Evolutionary conservation across 2,329 filamentous ascomycete species (phyloP).

Genomic region (Mycosphaerelloides madeirae): DNA sequence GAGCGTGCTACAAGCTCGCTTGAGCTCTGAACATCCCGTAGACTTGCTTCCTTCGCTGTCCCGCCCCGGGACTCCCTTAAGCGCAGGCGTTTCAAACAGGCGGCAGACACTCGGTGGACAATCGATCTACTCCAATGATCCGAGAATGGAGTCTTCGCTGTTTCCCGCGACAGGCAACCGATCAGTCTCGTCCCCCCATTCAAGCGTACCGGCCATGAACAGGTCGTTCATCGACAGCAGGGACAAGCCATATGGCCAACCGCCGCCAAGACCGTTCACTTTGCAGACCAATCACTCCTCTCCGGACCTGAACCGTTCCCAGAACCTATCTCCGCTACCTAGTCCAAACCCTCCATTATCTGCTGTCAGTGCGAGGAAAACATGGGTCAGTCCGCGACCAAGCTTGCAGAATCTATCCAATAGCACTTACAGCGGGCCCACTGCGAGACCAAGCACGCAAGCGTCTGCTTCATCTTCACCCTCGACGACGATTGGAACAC

Average conservation of each 20-base stretch:
- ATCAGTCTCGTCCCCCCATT: constrained; percentile 6
- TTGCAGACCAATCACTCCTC: constrained; percentile 20
- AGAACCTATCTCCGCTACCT: constrained; percentile 3
- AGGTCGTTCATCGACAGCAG: constrained; percentile 30
- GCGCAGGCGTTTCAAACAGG: constrained; percentile 2
- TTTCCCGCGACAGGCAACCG: constrained; percentile 16
- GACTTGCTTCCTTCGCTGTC: constrained; percentile 11
- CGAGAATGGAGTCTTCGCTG: constrained; percentile 23
- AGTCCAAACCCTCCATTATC: constrained; percentile 5
- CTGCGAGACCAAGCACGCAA: constrained; percentile 21
- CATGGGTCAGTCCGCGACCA: constrained; percentile 10
- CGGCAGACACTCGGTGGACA: constrained; percentile 16
- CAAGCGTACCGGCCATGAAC: constrained; percentile 24
- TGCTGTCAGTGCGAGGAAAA: constrained; percentile 7
- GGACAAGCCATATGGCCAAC: constrained; percentile 27
- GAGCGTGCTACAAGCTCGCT: constrained; percentile 10
- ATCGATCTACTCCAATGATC: constrained; percentile 5
- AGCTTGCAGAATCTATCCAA: constrained; percentile 13
- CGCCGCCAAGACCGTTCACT: constrained; percentile 12
- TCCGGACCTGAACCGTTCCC: constrained; percentile 11
- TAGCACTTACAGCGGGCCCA: constrained; percentile 25
- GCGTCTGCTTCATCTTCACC: constrained; percentile 16
- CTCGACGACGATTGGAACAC: constrained; percentile 27
- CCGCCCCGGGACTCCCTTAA: constrained; percentile 4
- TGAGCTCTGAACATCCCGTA: constrained; percentile 18